Conservation (phyloP, 176 grass and related monocot species). For the Cenchrus purpureus region DNA sequence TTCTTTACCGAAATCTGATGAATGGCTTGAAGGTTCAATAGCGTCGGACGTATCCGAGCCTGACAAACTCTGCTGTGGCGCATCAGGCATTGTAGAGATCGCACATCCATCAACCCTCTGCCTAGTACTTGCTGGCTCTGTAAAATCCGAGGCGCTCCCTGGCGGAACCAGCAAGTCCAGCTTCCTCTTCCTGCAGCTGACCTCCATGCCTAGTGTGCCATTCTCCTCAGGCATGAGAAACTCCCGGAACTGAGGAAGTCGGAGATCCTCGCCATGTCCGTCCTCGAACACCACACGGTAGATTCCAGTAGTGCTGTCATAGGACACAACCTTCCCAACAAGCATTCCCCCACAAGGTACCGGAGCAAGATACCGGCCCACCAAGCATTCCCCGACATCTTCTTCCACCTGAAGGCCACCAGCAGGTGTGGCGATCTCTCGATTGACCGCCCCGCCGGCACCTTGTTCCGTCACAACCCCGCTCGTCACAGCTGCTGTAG, state of each 20-base stretch:
- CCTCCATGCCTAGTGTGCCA: conserved; percentile 60
- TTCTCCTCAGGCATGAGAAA: conserved; percentile 39
- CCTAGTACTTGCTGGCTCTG: conserved; percentile 32
- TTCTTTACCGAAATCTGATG: conserved; percentile 57
- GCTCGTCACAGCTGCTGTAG: conserved; percentile 1
- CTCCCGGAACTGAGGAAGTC: conserved; percentile 39
- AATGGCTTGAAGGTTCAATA: conserved; percentile 71
- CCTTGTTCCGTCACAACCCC: too few relatives aligned
- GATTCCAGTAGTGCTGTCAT: conserved; percentile 12
- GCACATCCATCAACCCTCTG: conserved; percentile 52
- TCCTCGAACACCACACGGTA: conserved; percentile 67
- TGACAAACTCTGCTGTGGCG: conserved; percentile 29
- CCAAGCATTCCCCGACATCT: conserved; percentile 39
- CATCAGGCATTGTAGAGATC: conserved; percentile 31
- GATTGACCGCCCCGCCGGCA: too few relatives aligned
- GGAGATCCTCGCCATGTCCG: conserved; percentile 49
- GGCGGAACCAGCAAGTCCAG: conserved; percentile 65
- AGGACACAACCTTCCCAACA: conserved; percentile 66
- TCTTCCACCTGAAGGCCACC: not conserved
- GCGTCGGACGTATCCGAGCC: conserved; percentile 64
- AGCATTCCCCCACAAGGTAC: conserved; percentile 26
- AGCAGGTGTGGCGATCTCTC: too few relatives aligned
- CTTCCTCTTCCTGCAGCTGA: conserved; percentile 84
- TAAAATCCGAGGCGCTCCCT: conserved; percentile 19
- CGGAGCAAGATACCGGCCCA: conserved; percentile 67